Conservation (phyloP, 441 rosid genomes). For the Pelargonium australe region DNA sequence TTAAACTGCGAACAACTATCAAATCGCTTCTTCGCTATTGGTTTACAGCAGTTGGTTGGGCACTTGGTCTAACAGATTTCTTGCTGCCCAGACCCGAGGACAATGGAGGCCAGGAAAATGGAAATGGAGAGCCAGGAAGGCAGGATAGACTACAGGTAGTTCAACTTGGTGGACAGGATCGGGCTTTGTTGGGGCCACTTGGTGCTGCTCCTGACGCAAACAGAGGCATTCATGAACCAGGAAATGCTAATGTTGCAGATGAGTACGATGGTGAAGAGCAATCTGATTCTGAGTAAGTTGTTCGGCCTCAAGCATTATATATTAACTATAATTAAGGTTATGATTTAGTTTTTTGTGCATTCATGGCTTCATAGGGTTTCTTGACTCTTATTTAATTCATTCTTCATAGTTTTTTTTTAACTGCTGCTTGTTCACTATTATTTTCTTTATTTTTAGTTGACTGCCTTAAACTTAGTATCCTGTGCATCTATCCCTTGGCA, state of each 20-base stretch:
- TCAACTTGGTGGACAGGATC: constrained; percentile 58
- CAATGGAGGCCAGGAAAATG: constrained; percentile 61
- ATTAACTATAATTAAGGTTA: no score
- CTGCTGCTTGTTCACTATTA: not conserved
- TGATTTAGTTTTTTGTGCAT: not conserved
- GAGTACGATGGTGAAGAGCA: constrained; percentile 72
- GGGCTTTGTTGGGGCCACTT: constrained; percentile 45
- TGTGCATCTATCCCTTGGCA: constrained; percentile 33
- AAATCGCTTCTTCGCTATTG: constrained; percentile 84
- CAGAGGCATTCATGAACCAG: constrained; percentile 35
- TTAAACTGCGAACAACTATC: constrained; percentile 78
- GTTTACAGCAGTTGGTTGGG: constrained; percentile 91
- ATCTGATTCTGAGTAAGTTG: constrained; percentile 68
- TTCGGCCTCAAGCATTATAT: no score
- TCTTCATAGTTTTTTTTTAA: not conserved
- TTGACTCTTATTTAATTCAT: not conserved
- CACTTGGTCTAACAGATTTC: constrained; percentile 76
- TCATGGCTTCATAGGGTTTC: not conserved
- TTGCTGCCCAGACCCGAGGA: constrained; percentile 81
- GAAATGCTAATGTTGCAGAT: constrained; percentile 39
- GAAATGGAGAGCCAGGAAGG: constrained; percentile 63
- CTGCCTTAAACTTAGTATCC: not conserved
- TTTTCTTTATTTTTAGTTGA: not conserved
- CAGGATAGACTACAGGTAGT: constrained; percentile 55
- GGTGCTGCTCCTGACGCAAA: constrained; percentile 37